Percentiles rank a stretch among this genome's conserved stretches.
Evolutionary conservation across 1,284 basidiomycete species (phyloP).

Genomic region (Taiwanofungus camphoratus): DNA sequence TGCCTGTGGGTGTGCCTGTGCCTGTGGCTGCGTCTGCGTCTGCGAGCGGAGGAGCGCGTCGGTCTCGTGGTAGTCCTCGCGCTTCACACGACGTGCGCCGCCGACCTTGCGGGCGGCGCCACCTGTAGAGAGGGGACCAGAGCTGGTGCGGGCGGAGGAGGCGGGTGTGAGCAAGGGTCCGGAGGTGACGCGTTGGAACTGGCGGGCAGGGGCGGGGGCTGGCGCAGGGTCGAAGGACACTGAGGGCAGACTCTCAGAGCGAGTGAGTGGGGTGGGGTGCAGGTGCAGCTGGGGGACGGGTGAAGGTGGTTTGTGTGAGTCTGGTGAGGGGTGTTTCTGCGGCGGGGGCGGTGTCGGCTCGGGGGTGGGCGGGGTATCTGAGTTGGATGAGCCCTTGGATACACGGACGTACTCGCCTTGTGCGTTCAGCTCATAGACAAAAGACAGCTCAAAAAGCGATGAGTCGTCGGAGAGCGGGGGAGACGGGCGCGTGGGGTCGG

Average conservation of each 20-base stretch:
- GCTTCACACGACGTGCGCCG: constrained; percentile 36
- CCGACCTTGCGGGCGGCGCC: constrained; percentile 31
- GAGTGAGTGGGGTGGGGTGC: constrained; percentile 49
- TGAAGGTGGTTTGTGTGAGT: constrained; percentile 33
- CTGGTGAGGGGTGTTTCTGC: constrained; percentile 31
- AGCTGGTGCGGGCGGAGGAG: constrained; percentile 12
- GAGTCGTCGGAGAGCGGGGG: constrained; percentile 22
- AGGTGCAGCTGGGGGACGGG: constrained; percentile 25
- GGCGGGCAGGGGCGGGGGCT: constrained; percentile 30
- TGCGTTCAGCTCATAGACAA: constrained; percentile 58
- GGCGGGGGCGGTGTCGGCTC: constrained; percentile 36
- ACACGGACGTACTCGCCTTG: constrained; percentile 55
- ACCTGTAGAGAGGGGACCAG: constrained; percentile 24
- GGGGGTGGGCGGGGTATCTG: constrained; percentile 36
- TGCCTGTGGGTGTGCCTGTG: too few relatives aligned
- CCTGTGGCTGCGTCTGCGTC: too few relatives aligned
- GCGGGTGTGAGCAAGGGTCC: constrained; percentile 38
- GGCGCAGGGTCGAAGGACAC: constrained; percentile 21
- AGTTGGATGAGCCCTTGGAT: constrained; percentile 35
- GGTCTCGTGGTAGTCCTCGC: constrained; percentile 35
- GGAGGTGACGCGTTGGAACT: constrained; percentile 59
- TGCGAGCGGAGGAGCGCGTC: constrained; percentile 20
- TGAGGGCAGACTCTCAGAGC: constrained; percentile 52
- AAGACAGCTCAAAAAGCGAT: constrained; percentile 52
- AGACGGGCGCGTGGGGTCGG: constrained; percentile 5